These are phyloP conservation scores for Eucalyptus pauciflora DNA, from an alignment of 345 rosid species.

Conservation along the genomic window DNA sequence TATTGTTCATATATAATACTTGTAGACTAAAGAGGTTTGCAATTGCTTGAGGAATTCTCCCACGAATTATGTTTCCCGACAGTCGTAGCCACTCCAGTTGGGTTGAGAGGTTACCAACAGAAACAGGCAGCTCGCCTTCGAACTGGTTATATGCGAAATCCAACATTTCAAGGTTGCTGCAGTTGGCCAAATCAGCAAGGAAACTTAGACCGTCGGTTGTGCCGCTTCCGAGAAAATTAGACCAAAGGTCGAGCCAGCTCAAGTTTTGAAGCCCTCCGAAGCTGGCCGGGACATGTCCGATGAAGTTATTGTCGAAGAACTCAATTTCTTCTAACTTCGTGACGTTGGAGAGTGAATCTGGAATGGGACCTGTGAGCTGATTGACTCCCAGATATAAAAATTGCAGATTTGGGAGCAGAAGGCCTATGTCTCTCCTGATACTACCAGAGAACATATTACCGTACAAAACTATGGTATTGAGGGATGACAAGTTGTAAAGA, in stretches of 20 bases:
- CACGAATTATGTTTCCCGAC: not conserved
- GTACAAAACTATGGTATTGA: no score
- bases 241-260: no score
- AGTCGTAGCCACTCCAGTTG: not conserved
- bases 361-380: not conserved
- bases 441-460: no score
- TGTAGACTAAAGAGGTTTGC: not conserved
- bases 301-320: no score
- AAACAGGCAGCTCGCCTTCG: not conserved
- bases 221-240: no score
- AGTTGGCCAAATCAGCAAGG: no score
- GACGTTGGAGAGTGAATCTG: not conserved
- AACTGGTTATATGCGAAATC: not conserved
- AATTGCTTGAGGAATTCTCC: not conserved
- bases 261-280: no score
- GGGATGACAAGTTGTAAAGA: constrained; percentile 1
- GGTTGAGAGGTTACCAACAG: not conserved
- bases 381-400: not conserved
- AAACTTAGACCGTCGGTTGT: no score
- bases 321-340: no score
- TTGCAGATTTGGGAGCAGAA: not conserved
- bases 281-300: no score
- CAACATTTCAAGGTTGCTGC: no score
- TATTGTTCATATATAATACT: not conserved
- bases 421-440: not conserved